Evolutionary conservation across 495 filamentous ascomycete genomes (phyloP).

Genomic region (Penicillium simplicissimum): DNA sequence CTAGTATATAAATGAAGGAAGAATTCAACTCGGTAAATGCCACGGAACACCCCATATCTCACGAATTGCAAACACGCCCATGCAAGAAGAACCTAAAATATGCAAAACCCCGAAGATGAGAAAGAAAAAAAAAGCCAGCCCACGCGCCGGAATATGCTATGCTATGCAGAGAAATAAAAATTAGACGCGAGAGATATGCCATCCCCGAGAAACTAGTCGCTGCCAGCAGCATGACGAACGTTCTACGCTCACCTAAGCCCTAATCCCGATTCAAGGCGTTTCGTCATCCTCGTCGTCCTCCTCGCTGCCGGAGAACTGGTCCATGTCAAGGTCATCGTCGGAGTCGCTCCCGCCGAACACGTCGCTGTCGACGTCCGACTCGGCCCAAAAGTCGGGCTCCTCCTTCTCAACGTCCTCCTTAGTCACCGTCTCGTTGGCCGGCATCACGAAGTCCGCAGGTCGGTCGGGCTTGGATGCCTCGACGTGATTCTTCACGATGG

Average conservation of each 20-base stretch:
- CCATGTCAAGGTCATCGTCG: conserved; percentile 56
- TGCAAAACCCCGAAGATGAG: neutral
- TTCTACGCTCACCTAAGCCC: neutral
- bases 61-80: neutral
- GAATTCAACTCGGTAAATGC: neutral
- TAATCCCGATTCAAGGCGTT: conserved; percentile 7
- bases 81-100: neutral
- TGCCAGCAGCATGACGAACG: neutral
- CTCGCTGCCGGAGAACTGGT: conserved; percentile 59
- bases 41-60: neutral
- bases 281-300: conserved; percentile 44
- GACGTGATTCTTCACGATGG: conserved; percentile 66
- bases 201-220: neutral
- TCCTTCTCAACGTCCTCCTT: conserved; percentile 65
- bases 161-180: neutral
- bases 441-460: conserved; percentile 82
- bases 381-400: conserved; percentile 81
- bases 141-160: neutral
- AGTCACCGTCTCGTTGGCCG: conserved; percentile 56
- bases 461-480: conserved; percentile 74
- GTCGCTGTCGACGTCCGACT: conserved; percentile 73
- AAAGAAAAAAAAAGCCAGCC: neutral
- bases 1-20: neutral
- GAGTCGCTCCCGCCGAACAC: conserved; percentile 76
- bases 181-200: neutral